Base-by-base conservation (phyloP, 495 filamentous ascomycete species). In the Tuber magnatum region DNA sequence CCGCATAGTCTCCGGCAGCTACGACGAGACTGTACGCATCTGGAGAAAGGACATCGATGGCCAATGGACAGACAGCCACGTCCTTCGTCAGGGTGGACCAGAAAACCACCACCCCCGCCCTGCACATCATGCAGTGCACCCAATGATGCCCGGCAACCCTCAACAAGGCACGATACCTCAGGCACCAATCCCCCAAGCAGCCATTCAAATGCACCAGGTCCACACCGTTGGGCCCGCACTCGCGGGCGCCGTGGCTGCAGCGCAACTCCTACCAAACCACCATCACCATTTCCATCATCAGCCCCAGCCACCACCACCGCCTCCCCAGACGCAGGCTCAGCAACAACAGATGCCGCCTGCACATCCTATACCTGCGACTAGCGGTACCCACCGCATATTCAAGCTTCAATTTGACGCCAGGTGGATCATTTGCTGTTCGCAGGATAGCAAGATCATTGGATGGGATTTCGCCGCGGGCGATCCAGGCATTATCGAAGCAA, bases 401-500 rank as follows among this genome's bases (percentile, higher is more conserved):
- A 99, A 99, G 84, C 86, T 98, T 40, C 96, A 99, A 85, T 99
- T 97, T 80, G 95, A 99, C 81, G 91, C 94, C 0, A 88, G 94
- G 69, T 90, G 94, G 82, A 97, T 99, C 83, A 92, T 99, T 73
- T 97, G 94, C 84, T 97, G 94, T 78, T 93, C 91, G 70, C 93
- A 97, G 80, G 92, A 95, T 74, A 91, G 90, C 43, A 90, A 91
- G 71, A 98, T 99, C 76, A 93, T 98, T 5, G 95, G 94, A 6
- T 99, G 95, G 95, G 95, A 99, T 85, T 99, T 97, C 87, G 94
- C 93, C 71, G 92, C 92, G 78, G 92, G 88, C n/a, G 95, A 99
- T 72, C 85, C 88, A 80, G 89, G 94, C 76, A 90, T 99, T 69
- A 89, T 93, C 73, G 90, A 92, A 81, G 92, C 92, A 3, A 89